A percentile compares a stretch with the other conserved stretches of the same genome.
These are phyloP conservation scores for Boletus patriciae DNA, from an alignment of 768 basidiomycete genomes.

Conservation along the genomic window DNA sequence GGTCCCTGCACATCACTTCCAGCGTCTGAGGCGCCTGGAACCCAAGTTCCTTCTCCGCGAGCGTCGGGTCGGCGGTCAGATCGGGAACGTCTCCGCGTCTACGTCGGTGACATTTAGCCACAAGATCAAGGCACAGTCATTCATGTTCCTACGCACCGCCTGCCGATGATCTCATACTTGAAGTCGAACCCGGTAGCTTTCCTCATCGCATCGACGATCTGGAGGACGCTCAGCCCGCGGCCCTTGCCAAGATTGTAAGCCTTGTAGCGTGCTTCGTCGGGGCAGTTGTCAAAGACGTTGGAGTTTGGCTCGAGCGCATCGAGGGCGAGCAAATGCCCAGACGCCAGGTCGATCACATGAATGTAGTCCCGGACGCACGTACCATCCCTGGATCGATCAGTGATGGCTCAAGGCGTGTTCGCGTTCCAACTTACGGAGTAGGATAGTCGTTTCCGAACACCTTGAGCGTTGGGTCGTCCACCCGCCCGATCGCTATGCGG, in stretches of 20 bases:
- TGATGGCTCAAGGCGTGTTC: no score
- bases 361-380: conserved; percentile 98
- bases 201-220: conserved; percentile 94
- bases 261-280: conserved; percentile 67
- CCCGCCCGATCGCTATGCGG: conserved; percentile 91
- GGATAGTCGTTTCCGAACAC: conserved; percentile 98
- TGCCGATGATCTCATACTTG: conserved; percentile 85
- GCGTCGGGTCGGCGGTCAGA: conserved; percentile 87
- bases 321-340: conserved; percentile 88
- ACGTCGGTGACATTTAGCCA: conserved; percentile 13
- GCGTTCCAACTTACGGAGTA: conserved; percentile 62
- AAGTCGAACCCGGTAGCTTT: conserved; percentile 87
- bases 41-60: conserved; percentile 91
- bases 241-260: conserved; percentile 98
- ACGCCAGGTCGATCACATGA: conserved; percentile 92
- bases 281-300: conserved; percentile 52
- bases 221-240: conserved; percentile 85
- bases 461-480: conserved; percentile 64
- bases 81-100: conserved; percentile 96
- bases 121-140: not conserved
- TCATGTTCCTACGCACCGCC: conserved; percentile 59
- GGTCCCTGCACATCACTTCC: conserved; percentile 91
- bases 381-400: conserved; percentile 63
- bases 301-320: conserved; percentile 72
- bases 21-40: conserved; percentile 82